phyloP scores from a whole-genome alignment of 2,329 filamentous ascomycete genomes.

The Ceratocystis harringtonii region DNA sequence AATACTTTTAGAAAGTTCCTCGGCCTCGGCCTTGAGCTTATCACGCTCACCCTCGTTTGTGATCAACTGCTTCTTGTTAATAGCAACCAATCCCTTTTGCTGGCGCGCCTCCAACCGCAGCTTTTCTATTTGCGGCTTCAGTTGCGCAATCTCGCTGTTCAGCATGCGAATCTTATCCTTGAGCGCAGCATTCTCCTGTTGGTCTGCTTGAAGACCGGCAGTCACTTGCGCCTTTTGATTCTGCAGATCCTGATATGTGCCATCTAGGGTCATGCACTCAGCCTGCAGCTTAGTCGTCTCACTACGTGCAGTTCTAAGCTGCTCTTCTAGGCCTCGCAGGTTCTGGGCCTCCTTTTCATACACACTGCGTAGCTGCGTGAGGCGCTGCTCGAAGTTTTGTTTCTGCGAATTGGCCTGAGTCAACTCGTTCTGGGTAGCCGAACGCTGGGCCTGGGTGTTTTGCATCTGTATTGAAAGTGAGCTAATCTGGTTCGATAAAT shows the following conservation, averaged over 20 bases:
- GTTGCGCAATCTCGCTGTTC: slow-evolving; percentile 66
- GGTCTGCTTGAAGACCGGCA: slow-evolving; percentile 64
- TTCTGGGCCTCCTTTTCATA: slow-evolving; percentile 91
- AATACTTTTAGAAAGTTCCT: slow-evolving; percentile 41
- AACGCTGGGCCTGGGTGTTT: slow-evolving; percentile 72
- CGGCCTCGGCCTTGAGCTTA: slow-evolving; percentile 67
- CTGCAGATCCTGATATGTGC: slow-evolving; percentile 64
- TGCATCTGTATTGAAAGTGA: slow-evolving; percentile 88
- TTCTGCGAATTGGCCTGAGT: slow-evolving; percentile 74
- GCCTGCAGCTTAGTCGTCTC: slow-evolving; percentile 74
- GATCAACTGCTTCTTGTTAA: slow-evolving; percentile 93
- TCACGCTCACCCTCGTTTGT: slow-evolving; percentile 83
- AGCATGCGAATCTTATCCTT: slow-evolving; percentile 77
- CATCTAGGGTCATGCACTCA: slow-evolving; percentile 72
- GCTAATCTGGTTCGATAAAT: slow-evolving; percentile 88
- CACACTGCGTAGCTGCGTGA: slow-evolving; percentile 69
- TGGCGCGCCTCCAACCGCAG: slow-evolving; percentile 81
- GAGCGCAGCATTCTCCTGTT: slow-evolving; percentile 70
- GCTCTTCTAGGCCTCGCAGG: slow-evolving; percentile 71
- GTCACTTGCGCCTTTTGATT: slow-evolving; percentile 65
- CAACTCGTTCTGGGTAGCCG: slow-evolving; percentile 64
- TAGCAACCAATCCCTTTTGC: slow-evolving; percentile 89
- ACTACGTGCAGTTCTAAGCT: slow-evolving; percentile 56
- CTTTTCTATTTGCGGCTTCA: slow-evolving; percentile 88
- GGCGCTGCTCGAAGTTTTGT: slow-evolving; percentile 76